Base-by-base conservation (phyloP, 2,329 filamentous ascomycete species). In the Diplodia sapinea region DNA sequence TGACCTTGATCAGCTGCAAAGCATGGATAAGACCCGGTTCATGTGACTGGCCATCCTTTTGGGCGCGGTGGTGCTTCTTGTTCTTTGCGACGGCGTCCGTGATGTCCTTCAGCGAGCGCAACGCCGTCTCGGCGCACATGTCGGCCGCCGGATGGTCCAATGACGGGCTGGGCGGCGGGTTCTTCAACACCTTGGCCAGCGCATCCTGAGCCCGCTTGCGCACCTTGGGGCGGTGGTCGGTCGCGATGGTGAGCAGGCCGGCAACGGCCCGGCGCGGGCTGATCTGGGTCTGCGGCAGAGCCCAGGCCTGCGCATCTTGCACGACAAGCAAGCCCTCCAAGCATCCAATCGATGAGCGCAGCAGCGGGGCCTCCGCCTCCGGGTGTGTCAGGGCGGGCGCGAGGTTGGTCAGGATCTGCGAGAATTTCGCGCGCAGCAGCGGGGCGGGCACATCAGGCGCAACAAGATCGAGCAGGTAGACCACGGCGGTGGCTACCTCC, bases 381-480 rank as follows among this genome's bases (percentile, higher is more conserved):
- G 88, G 84, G 71, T 92, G 85, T 65, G 91, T 89, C 56, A 99
- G 85, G 13, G 94, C 90, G 1, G 94, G 94, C 23, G 92, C 93
- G 72, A 99, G 87, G 69, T 91, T 89, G 38, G 89, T 88, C 69
- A 99, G 88, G 74, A 99, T 97, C 79, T 96, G 92, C 33, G 92
- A 91, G 82, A 99, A 99, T 79, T 98, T 97, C 72, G 93, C 91
- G 75, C 94, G 92, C 68, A 99, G 90, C 69, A 99, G 89, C 69
- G 94, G 88, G 70, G 92, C 87, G 66, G 95, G 93, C 70, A 94
- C 89, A 81, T 89, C 91, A 68, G 91, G 91, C 17, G 93, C 95
- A 73, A 97, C 88, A 72, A 96, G 84, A 80, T 99, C 94, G 82
- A 99, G 92, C 17, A 99, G 89, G 80, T 99, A 99, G 73, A 99